Evolutionary conservation across 2,329 filamentous ascomycete species (phyloP).

Genomic region (Magnaporthiopsis incrustans): DNA sequence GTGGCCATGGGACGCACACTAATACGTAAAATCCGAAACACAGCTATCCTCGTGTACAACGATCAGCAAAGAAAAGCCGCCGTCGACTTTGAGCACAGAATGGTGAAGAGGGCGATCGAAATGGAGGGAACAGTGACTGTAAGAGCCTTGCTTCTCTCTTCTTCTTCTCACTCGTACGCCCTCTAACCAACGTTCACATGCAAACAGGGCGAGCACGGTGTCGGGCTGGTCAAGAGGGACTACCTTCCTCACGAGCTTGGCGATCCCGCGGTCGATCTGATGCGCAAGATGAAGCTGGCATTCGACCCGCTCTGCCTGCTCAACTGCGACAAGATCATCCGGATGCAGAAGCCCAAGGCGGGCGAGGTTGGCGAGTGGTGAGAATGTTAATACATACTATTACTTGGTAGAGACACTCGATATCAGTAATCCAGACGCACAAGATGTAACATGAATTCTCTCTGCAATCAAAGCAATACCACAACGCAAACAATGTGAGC

Average conservation of each 20-base stretch:
- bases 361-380: conserved; percentile 40
- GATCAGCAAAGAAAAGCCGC: conserved; percentile 59
- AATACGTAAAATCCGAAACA: background rate
- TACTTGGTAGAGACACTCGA: background rate
- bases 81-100: conserved; percentile 66
- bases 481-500: background rate
- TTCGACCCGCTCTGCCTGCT: conserved; percentile 67
- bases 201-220: conserved; percentile 66
- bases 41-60: conserved; percentile 48
- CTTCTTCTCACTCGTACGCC: background rate
- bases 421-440: background rate
- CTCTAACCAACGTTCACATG: background rate
- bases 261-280: conserved; percentile 65
- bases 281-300: conserved; percentile 78
- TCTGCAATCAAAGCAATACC: background rate
- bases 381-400: background rate
- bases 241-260: conserved; percentile 75
- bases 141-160: conserved; percentile 15
- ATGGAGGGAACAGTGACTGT: conserved; percentile 77
- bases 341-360: conserved; percentile 46
- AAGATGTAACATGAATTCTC: background rate
- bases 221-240: conserved; percentile 77
- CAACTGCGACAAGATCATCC: conserved; percentile 62
- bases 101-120: conserved; percentile 80
- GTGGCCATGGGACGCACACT: background rate